A percentile compares a stretch with the other conserved stretches of the same genome.
Evolutionary conservation across 129 eudicot genomes (phyloP).

Genomic region (Pseudognaphalium luteoalbum): DNA sequence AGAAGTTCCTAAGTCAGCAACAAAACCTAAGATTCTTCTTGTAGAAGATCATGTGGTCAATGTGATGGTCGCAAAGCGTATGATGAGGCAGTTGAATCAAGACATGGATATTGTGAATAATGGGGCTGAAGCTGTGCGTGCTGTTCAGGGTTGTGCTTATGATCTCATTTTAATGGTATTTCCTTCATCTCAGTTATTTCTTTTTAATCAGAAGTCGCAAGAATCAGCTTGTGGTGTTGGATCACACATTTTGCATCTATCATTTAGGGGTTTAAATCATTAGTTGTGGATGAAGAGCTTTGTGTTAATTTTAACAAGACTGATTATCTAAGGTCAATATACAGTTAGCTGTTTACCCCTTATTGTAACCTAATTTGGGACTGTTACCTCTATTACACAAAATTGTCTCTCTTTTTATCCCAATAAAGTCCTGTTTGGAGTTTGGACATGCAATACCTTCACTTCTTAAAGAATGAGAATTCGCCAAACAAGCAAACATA

Average conservation of each 20-base stretch:
- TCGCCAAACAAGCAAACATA: background rate
- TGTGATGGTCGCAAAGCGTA: constrained; percentile 73
- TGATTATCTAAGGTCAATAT: background rate
- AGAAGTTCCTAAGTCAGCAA: constrained; percentile 29
- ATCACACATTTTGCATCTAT: background rate
- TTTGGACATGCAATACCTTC: background rate
- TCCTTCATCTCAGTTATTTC: background rate
- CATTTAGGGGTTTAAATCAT: background rate
- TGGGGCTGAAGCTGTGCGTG: constrained; percentile 91
- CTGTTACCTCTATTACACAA: background rate
- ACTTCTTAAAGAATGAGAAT: background rate
- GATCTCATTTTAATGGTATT: constrained; percentile 85
- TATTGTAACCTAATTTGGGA: background rate
- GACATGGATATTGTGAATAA: constrained; percentile 80
- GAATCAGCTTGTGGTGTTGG: background rate
- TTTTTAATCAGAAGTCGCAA: background rate
- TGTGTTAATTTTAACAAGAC: background rate
- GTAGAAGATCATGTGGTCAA: constrained; percentile 89
- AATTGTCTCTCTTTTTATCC: background rate
- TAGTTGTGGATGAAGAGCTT: background rate
- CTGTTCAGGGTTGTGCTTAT: constrained; percentile 55
- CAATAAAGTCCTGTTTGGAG: background rate
- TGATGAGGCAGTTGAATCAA: constrained; percentile 92
- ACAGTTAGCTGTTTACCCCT: background rate
- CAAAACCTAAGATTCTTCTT: constrained; percentile 81